Conservation (phyloP, 768 basidiomycete genomes). For the Melanogaster broomeanus region DNA sequence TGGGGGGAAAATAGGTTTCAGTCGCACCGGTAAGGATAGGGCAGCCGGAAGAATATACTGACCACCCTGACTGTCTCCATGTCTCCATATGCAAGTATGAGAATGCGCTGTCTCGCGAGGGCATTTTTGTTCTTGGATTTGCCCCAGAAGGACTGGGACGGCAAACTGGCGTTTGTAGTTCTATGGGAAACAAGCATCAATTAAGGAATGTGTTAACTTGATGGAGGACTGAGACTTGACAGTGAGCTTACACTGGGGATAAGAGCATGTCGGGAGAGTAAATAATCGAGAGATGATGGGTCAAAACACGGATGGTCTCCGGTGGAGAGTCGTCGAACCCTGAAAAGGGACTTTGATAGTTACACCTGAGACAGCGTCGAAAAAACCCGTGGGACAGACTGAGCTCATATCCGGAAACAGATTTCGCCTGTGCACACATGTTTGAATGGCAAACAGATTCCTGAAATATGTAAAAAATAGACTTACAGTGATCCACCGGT, state of each 20-base stretch:
- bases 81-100: conserved; percentile 81
- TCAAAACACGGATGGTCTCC: conserved; percentile 21
- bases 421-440: too few species aligned
- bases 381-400: too few species aligned
- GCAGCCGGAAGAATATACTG: conserved; percentile 11
- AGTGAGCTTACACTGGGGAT: conserved; percentile 69
- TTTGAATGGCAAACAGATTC: too few species aligned
- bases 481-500: too few species aligned
- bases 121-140: conserved; percentile 73
- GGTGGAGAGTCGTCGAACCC: conserved; percentile 30
- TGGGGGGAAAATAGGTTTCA: conserved; percentile 28
- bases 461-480: too few species aligned
- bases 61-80: conserved; percentile 85
- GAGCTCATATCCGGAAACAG: too few species aligned
- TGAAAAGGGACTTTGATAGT: conserved; percentile 29
- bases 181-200: conserved; percentile 48
- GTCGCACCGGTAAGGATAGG: not conserved
- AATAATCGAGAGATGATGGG: conserved; percentile 17
- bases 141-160: conserved; percentile 51
- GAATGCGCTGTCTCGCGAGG: conserved; percentile 69
- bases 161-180: conserved; percentile 64
- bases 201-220: conserved; percentile 21
- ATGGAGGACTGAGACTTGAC: conserved; percentile 23
- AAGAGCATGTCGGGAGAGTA: conserved; percentile 60
- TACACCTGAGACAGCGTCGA: too few species aligned